Conservation (phyloP, 352 stramenopile species). For the Phytophthora crassamura region DNA sequence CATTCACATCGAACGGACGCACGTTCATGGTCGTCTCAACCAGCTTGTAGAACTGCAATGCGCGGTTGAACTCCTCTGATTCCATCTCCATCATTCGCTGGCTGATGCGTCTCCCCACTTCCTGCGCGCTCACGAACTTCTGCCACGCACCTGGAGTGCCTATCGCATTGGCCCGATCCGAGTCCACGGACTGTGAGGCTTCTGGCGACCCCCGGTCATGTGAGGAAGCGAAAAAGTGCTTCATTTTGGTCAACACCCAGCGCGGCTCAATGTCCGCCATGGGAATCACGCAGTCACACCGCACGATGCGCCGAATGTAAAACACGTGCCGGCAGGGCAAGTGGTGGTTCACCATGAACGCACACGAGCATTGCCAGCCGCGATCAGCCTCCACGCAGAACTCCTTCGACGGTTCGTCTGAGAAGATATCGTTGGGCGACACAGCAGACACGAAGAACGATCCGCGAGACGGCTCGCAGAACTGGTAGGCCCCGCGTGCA, state of each 20-base stretch:
- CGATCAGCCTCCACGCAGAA: conserved; percentile 42
- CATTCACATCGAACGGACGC: conserved; percentile 35
- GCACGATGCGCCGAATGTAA: conserved; percentile 44
- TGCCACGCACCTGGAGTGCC: conserved; percentile 36
- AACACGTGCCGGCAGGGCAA: conserved; percentile 44
- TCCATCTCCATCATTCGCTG: conserved; percentile 44
- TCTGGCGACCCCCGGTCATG: neutral
- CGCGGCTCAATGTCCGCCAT: conserved; percentile 34
- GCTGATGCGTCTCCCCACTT: conserved; percentile 42
- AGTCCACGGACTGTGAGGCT: neutral
- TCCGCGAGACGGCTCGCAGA: conserved; percentile 39
- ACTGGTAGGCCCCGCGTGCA: conserved; percentile 38
- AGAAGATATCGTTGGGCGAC: conserved; percentile 37
- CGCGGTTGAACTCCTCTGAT: conserved; percentile 31
- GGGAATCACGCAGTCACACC: conserved; percentile 39
- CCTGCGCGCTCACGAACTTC: conserved; percentile 38
- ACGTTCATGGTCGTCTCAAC: conserved; percentile 41
- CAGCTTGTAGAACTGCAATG: conserved; percentile 43
- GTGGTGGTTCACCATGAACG: conserved; percentile 46
- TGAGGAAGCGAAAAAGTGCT: conserved; percentile 29
- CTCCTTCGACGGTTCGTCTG: conserved; percentile 40
- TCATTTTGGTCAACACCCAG: conserved; percentile 35
- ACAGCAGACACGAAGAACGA: conserved; percentile 42
- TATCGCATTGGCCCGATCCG: conserved; percentile 6
- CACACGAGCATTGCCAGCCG: conserved; percentile 47